Conservation (phyloP, 495 filamentous ascomycete genomes). For the Xylaria venustula region DNA sequence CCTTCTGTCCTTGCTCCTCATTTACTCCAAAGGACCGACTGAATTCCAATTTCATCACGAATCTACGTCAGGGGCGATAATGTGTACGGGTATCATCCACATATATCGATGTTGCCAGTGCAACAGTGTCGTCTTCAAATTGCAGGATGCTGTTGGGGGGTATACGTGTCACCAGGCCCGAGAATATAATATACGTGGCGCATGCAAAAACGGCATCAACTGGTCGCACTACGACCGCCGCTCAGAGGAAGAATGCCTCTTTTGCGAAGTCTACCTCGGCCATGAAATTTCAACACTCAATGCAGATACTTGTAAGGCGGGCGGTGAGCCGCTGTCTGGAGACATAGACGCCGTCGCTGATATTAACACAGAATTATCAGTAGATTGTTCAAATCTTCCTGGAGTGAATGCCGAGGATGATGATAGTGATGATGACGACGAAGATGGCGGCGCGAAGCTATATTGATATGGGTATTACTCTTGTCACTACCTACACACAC, state of each 20-base stretch:
- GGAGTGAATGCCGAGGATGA: neutral
- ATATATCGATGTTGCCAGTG: slow-evolving; percentile 14
- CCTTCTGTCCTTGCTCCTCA: neutral
- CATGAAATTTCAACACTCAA: neutral
- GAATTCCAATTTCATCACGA: too few species aligned
- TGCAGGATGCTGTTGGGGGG: slow-evolving; percentile 8
- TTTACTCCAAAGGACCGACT: neutral
- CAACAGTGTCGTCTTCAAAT: neutral
- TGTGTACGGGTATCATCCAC: slow-evolving; percentile 22
- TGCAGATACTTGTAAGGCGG: slow-evolving; percentile 1
- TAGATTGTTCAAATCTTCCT: too few species aligned
- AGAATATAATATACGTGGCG: slow-evolving; percentile 1
- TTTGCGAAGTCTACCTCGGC: slow-evolving; percentile 20
- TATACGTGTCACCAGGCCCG: slow-evolving; percentile 21
- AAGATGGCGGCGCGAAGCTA: slow-evolving; percentile 4
- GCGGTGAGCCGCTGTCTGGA: neutral
- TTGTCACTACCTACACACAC: too few species aligned
- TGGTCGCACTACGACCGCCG: slow-evolving; percentile 7
- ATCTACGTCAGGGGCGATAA: too few species aligned
- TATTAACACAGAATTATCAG: too few species aligned
- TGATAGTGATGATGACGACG: neutral
- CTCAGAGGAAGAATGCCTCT: slow-evolving; percentile 16
- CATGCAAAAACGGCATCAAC: slow-evolving; percentile 21
- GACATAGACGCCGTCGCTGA: neutral
- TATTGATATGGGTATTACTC: too few species aligned